Conservation (phyloP, 2,329 filamentous ascomycete species). For the Aureobasidium sp. region DNA sequence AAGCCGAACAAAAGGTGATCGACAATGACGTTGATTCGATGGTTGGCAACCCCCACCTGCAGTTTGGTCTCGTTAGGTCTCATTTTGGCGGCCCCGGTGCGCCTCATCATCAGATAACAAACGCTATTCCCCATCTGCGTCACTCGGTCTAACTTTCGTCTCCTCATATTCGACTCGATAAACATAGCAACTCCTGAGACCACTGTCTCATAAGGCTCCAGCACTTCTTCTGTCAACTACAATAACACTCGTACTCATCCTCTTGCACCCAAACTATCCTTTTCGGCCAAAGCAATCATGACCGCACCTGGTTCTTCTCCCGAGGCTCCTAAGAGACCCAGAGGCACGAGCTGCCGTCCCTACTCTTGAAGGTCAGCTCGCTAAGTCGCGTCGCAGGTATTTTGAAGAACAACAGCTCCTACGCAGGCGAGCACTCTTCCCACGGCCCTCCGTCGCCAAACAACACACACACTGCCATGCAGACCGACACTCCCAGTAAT, state of each 20-base stretch:
- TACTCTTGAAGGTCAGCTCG: background rate
- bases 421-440: constrained; percentile 59
- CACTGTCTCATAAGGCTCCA: background rate
- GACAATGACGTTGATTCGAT: constrained; percentile 11
- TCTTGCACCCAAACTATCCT: background rate
- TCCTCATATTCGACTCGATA: constrained; percentile 4
- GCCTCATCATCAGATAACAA: constrained; percentile 15
- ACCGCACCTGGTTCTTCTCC: constrained; percentile 15
- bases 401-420: constrained; percentile 85
- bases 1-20: background rate
- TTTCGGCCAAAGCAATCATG: constrained; percentile 8
- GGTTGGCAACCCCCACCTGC: constrained; percentile 13
- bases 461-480: constrained; percentile 39
- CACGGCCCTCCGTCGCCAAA: constrained; percentile 50
- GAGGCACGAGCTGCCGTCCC: constrained; percentile 34
- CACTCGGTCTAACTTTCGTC: constrained; percentile 2
- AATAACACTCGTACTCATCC: background rate
- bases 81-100: background rate
- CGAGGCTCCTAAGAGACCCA: constrained; percentile 47
- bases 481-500: constrained; percentile 34
- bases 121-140: constrained; percentile 10
- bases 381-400: constrained; percentile 70
- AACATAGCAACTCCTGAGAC: constrained; percentile 5
- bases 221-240: background rate
- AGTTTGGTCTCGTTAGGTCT: background rate